Conservation (phyloP, 2,329 filamentous ascomycete species). For the Fusarium albidum region DNA sequence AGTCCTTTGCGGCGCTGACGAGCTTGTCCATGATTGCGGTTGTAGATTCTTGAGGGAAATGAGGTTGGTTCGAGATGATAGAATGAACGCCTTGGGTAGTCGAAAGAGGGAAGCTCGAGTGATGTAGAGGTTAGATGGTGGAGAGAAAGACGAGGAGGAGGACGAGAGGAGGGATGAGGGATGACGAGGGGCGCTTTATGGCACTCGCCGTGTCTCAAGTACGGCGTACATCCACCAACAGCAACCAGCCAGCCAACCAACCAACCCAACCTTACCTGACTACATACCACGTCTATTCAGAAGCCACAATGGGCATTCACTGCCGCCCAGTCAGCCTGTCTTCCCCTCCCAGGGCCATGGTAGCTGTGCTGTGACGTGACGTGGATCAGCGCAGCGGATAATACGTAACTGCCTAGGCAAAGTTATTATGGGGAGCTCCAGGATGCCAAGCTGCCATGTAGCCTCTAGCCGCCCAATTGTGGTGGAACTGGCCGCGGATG, state of each 20-base stretch:
- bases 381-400: conserved; percentile 22
- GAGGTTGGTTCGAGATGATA: background rate
- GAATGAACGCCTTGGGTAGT: background rate
- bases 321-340: no score
- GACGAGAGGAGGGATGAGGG: no score
- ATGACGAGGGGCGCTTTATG: conserved; percentile 20
- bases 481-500: background rate
- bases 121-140: conserved; percentile 13
- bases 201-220: conserved; percentile 10
- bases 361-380: conserved; percentile 23
- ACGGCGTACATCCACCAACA: background rate
- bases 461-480: background rate
- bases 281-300: no score
- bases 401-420: no score
- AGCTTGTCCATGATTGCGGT: conserved; percentile 48
- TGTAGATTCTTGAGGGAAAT: background rate
- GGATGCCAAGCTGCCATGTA: background rate
- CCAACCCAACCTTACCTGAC: no score
- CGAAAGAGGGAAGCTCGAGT: background rate
- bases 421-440: conserved; percentile 23
- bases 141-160: conserved; percentile 4
- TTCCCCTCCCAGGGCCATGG: no score
- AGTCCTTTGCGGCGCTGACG: conserved; percentile 49
- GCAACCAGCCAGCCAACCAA: no score
- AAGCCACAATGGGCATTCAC: no score